phyloP scores from a whole-genome alignment of 768 basidiomycete genomes.

The Polyporus arcularius region DNA sequence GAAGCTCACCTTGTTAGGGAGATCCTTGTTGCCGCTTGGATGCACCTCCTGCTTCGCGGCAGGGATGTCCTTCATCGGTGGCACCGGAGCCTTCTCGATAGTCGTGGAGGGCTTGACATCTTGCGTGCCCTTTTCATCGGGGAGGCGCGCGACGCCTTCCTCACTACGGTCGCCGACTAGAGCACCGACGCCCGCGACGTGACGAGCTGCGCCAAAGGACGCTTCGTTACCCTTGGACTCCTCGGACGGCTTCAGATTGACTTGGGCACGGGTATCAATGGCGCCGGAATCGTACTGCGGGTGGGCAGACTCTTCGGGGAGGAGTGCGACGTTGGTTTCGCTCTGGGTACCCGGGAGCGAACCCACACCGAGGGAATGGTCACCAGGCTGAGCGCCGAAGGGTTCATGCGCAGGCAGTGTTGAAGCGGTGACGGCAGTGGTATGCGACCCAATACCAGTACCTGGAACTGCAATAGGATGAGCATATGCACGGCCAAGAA shows the following conservation, averaged over 20 bases:
- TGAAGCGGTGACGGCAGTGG: constrained; percentile 15
- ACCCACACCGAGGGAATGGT: constrained; percentile 24
- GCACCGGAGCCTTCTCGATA: not conserved
- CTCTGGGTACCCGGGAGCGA: constrained; percentile 22
- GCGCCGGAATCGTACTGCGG: constrained; percentile 12
- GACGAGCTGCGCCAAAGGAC: constrained; percentile 31
- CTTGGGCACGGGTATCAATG: constrained; percentile 3
- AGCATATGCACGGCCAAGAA: not conserved
- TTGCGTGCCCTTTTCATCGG: constrained; percentile 17
- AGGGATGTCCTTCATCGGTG: not conserved
- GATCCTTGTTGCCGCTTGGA: not conserved
- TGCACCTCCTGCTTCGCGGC: not conserved
- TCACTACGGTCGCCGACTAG: constrained; percentile 48
- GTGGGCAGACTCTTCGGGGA: constrained; percentile 24
- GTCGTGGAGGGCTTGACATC: not conserved
- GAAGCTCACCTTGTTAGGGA: not conserved
- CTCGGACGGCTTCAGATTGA: constrained; percentile 29
- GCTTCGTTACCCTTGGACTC: constrained; percentile 31
- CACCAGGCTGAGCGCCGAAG: constrained; percentile 15
- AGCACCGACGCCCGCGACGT: constrained; percentile 43
- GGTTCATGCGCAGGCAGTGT: constrained; percentile 22
- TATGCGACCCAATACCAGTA: not conserved
- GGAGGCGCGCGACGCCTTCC: constrained; percentile 47
- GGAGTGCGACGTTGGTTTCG: constrained; percentile 25
- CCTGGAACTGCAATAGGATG: not conserved